A percentile compares a stretch with the other conserved stretches of the same genome.
These are phyloP conservation scores for Neostapfia colusana DNA, from an alignment of 176 grass and related monocot species.

Conservation along the genomic window DNA sequence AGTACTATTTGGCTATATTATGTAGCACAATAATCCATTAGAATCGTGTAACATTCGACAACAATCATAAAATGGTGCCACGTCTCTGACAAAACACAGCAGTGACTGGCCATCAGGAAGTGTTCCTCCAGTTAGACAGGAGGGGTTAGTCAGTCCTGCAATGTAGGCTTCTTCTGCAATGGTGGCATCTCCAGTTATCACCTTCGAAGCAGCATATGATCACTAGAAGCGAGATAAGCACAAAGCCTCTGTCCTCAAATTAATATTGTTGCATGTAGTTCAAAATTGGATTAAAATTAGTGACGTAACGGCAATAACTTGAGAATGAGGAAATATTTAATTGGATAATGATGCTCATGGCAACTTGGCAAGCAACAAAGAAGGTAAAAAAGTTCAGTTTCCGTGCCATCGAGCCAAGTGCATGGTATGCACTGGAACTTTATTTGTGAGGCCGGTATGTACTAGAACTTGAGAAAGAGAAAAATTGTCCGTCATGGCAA, in stretches of 20 bases:
- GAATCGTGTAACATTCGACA: too few species aligned
- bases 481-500: background rate
- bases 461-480: background rate
- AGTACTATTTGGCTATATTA: too few species aligned
- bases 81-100: background rate
- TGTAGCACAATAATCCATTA: too few species aligned
- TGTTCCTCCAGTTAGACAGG: background rate
- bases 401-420: conserved; percentile 18
- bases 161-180: background rate
- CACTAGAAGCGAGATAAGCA: background rate
- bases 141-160: background rate
- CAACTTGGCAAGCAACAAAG: background rate
- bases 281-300: background rate
- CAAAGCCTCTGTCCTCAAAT: too few species aligned
- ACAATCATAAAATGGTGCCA: too few species aligned
- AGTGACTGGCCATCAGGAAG: background rate
- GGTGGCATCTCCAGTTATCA: background rate
- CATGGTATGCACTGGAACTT: background rate
- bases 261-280: background rate
- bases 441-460: too few species aligned
- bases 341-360: too few species aligned
- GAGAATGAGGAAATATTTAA: background rate
- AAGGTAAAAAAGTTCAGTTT: conserved; percentile 9
- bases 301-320: background rate
- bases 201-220: background rate